A percentile compares a stretch with the other conserved stretches of the same genome.
phyloP scores from a whole-genome alignment of 306 rosid genomes.

The Luffa acutangula region DNA sequence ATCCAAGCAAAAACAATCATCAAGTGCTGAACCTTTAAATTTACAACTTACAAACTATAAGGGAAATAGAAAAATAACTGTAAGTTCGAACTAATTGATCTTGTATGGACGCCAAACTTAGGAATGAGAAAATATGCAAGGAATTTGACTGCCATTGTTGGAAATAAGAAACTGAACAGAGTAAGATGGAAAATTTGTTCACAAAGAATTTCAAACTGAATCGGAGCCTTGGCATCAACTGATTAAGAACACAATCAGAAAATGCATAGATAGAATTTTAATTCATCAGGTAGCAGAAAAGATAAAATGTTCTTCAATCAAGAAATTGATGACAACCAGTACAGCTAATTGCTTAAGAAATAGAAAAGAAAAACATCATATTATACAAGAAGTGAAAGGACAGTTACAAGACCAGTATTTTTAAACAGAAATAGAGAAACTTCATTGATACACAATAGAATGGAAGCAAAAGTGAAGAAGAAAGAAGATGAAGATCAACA shows the following conservation, averaged over 20 bases:
- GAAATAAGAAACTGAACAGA: background rate
- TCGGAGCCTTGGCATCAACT: background rate
- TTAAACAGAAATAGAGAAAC: background rate
- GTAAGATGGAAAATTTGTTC: background rate
- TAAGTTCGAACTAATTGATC: background rate
- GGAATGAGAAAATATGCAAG: background rate
- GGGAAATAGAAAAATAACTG: background rate
- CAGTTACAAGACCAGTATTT: background rate
- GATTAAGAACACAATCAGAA: background rate
- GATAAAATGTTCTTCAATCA: background rate
- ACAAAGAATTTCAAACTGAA: background rate
- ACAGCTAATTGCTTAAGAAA: background rate
- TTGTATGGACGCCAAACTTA: background rate
- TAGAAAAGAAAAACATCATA: background rate
- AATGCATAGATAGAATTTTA: background rate
- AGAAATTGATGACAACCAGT: background rate
- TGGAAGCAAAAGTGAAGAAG: background rate
- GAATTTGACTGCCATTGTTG: background rate
- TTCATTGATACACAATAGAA: background rate
- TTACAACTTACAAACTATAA: background rate
- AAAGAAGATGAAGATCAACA: conserved; percentile 5
- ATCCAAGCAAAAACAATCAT: background rate
- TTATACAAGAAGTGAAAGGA: background rate
- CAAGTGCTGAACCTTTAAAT: background rate
- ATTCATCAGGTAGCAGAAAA: background rate